Percentiles rank a stretch among this genome's conserved stretches.
These are phyloP conservation scores for Eimeria sp. DNA, from an alignment of 169 alveolate species.

Conservation along the genomic window DNA sequence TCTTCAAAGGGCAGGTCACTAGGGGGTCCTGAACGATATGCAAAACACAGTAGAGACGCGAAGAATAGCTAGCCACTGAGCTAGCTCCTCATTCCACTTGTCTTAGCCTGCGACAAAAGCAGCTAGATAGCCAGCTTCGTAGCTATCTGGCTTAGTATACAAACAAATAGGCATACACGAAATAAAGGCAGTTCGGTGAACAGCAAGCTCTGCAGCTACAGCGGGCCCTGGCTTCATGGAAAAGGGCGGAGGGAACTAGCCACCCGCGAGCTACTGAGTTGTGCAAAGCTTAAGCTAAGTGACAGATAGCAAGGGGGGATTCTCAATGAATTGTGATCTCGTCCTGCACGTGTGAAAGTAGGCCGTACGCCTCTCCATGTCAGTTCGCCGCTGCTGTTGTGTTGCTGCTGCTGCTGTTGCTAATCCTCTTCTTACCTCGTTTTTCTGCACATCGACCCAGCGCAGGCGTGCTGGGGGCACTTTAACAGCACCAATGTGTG, in stretches of 20 bases:
- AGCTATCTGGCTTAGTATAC: neutral
- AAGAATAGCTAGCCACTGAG: neutral
- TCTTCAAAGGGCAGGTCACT: conserved; percentile 73
- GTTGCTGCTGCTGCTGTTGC: neutral
- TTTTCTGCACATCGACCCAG: conserved; percentile 61
- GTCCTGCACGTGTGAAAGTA: neutral
- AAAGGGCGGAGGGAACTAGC: neutral
- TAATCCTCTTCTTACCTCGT: conserved; percentile 21
- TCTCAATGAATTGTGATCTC: neutral
- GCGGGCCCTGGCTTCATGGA: neutral
- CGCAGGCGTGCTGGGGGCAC: conserved; percentile 36
- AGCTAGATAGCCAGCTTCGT: neutral
- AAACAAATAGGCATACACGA: too few species aligned
- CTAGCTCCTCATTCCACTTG: too few species aligned
- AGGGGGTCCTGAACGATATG: conserved; percentile 42
- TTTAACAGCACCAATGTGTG: conserved; percentile 51
- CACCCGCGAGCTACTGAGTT: neutral
- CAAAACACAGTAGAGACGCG: neutral
- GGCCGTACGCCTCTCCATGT: neutral
- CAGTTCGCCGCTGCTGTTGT: neutral
- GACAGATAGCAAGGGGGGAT: neutral
- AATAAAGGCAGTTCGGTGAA: neutral
- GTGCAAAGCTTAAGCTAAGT: neutral
- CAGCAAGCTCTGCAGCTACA: neutral
- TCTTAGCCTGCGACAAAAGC: neutral